Base-by-base conservation (phyloP, 805 yeast genomes). In the Maudiozyma barnettii region DNA sequence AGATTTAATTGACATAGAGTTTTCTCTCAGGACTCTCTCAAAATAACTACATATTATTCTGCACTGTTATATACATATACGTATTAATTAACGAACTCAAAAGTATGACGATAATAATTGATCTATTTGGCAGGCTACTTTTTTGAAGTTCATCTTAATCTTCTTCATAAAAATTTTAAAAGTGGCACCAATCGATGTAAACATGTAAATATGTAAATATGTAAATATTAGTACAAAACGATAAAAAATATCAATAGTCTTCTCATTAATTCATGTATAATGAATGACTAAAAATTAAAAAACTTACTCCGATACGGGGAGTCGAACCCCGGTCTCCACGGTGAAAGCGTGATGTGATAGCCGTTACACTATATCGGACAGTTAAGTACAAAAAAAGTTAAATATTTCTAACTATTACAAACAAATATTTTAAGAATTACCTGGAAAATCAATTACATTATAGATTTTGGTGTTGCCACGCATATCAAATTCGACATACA, bases 1-100 rank as follows among this genome's bases (percentile, higher is more conserved):
- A 51, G 91, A 84, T 59, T 61, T 84, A 41, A 71, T 79, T 30
- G 79, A 77, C 51, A 65, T 77, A 40, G 83, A 78, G 51, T 74
- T 72, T 42, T 65, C 72, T 1, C 45, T 68, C 39, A 56, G 61
- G 45, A 54, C 65, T 4, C 45, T 39, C 5, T 39, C 41, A n/a
- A 21, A 23, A 16, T 37, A 19, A 37, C 19, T 37, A n/a, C 14
- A 35, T 35, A 33, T 23, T 26, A 9, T 26, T 26, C 4, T 6
- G 8, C 10, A 26, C 30, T 4, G 10, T 26, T 26, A 9, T 6
- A 33, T 33, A 16, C n/a, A 33, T 33, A 33, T 33, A 33, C 8
- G 18, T 18, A 14, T 33, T n/a, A n/a, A 33, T 33, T n/a, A 33
- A n/a, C 18, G 36, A 14, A 14, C n/a, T 33, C 18, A 14, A 33